A percentile compares a stretch with the other conserved stretches of the same genome.
Conservation (phyloP, 2,329 filamentous ascomycete genomes). For the Bipolaris zeicola region DNA sequence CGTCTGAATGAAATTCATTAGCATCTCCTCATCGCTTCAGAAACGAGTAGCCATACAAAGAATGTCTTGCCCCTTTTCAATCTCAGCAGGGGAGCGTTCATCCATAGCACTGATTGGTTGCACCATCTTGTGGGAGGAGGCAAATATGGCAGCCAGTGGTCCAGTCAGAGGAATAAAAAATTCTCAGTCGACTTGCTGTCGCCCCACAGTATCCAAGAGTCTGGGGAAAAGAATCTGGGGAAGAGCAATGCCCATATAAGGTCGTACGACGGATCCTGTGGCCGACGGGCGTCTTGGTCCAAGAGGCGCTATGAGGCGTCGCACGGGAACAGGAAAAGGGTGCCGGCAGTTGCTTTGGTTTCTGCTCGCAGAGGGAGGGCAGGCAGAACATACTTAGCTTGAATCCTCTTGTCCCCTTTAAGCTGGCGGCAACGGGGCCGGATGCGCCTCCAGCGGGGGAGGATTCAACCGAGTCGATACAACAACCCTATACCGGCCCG, state of each 20-base stretch:
- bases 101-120: conserved; percentile 8
- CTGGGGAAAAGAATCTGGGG: conserved; percentile 39
- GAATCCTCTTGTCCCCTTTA: conserved; percentile 22
- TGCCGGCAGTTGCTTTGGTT: conserved; percentile 38
- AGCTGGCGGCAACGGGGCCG: conserved; percentile 26
- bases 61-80: conserved; percentile 28
- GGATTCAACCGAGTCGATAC: conserved; percentile 37
- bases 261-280: conserved; percentile 21
- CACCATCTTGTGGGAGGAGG: conserved; percentile 12
- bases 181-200: conserved; percentile 14
- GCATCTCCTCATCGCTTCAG: background rate
- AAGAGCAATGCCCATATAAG: conserved; percentile 39
- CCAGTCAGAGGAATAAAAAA: conserved; percentile 11
- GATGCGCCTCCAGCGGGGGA: conserved; percentile 16
- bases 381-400: conserved; percentile 26
- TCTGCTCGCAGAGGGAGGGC: conserved; percentile 14
- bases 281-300: conserved; percentile 7
- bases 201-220: conserved; percentile 26
- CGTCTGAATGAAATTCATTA: conserved; percentile 22
- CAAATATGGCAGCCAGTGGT: background rate
- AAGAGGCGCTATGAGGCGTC: conserved; percentile 17
- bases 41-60: conserved; percentile 26
- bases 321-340: conserved; percentile 19
- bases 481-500: conserved; percentile 15
- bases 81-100: conserved; percentile 13